Evolutionary conservation across 305 asterid genomes (phyloP).

Genomic region (Fraxinus albicans): DNA sequence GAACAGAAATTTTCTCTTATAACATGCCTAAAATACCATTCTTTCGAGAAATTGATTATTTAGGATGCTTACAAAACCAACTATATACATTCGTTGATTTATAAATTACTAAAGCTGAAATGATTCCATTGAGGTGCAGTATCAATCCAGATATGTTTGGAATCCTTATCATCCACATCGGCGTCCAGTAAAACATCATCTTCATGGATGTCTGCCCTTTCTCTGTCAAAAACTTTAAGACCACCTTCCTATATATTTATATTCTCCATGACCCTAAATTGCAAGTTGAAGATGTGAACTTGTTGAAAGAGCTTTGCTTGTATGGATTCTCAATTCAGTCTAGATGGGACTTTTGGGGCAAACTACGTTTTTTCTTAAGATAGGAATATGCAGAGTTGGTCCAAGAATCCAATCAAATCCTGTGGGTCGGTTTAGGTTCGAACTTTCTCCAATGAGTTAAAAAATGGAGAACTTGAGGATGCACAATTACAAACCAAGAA

Average conservation of each 20-base stretch:
- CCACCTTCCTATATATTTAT: constrained; percentile 18
- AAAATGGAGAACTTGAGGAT: not conserved
- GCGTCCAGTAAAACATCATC: constrained; percentile 24
- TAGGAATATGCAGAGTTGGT: not conserved
- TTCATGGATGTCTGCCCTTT: constrained; percentile 24
- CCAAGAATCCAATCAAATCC: not conserved
- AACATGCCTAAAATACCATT: not conserved
- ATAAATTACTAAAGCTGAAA: not conserved
- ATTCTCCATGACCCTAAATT: constrained; percentile 23
- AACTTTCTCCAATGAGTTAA: not conserved
- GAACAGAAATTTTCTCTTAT: not conserved
- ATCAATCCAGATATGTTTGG: constrained; percentile 26
- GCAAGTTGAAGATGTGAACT: constrained; percentile 35
- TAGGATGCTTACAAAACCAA: not conserved
- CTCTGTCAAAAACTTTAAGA: constrained; percentile 31
- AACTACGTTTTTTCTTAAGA: not conserved
- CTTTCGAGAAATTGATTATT: not conserved
- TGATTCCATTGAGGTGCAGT: constrained; percentile 9
- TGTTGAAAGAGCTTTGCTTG: not conserved
- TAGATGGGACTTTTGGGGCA: not conserved
- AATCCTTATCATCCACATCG: constrained; percentile 51
- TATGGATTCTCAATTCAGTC: constrained; percentile 6
- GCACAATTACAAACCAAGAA: not conserved
- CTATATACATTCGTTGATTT: not conserved
- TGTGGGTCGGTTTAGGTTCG: not conserved